phyloP scores from a whole-genome alignment of 306 rosid species.

The Acacia acuminata region DNA sequence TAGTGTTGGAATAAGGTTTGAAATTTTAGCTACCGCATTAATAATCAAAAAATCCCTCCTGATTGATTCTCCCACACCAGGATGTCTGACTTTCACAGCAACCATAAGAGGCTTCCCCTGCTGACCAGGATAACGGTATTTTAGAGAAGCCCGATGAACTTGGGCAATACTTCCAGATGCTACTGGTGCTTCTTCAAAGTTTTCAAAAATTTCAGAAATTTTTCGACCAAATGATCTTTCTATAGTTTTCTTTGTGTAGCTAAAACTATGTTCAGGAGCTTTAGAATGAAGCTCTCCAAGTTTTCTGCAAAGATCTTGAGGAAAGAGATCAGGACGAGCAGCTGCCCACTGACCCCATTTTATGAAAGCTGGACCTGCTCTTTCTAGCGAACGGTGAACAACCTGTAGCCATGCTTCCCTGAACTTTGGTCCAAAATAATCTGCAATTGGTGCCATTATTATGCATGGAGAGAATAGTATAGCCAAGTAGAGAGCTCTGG shows the following conservation, averaged over 20 bases:
- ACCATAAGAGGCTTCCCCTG: conserved; percentile 67
- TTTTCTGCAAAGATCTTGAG: conserved; percentile 81
- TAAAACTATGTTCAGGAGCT: conserved; percentile 97
- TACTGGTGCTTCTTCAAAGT: conserved; percentile 91
- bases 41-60: conserved; percentile 93
- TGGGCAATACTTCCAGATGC: conserved; percentile 99
- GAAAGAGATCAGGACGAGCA: conserved; percentile 97
- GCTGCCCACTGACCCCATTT: conserved; percentile 99
- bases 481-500: conserved; percentile 77
- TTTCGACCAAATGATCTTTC: conserved; percentile 89
- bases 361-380: conserved; percentile 94
- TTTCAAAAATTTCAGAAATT: conserved; percentile 85
- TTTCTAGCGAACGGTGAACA: conserved; percentile 80
- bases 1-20: conserved; percentile 78
- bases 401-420: conserved; percentile 81
- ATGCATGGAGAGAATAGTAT: conserved; percentile 87
- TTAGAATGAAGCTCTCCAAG: conserved; percentile 88
- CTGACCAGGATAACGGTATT: conserved; percentile 89
- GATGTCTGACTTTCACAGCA: conserved; percentile 98
- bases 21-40: conserved; percentile 71
- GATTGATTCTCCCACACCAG: conserved; percentile 96
- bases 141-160: conserved; percentile 90
- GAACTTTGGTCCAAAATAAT: conserved; percentile 64
- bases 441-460: conserved; percentile 85
- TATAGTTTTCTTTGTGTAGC: conserved; percentile 82